Base-by-base conservation (phyloP, 108 stramenopile genomes). In the Fragilariopsis cylindrus region DNA sequence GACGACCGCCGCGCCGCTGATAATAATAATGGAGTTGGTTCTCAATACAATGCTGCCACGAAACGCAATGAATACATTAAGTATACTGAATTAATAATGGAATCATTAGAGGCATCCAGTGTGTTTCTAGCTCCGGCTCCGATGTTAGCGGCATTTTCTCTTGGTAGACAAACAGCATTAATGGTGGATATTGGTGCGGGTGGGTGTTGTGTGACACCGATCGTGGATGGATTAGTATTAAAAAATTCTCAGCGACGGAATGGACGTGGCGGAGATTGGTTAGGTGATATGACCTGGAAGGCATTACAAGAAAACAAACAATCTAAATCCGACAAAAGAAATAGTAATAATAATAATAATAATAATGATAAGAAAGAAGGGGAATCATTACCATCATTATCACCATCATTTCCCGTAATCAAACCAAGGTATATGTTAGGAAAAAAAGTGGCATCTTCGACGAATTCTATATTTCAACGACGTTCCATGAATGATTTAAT, bases 221-320 rank as follows among this genome's bases (percentile, higher is more conserved):
- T 96, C 5, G 83, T 92, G 3, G 95, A 96, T 79, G 95, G 95
- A 15, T 76, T 91, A 57, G 55, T 85, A 13, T 65, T 93, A 71
- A 76, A 85, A 62, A 80, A 83, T 41, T 82, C 90, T 15, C 87
- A 86, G 72, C 81, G 89, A 46, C 82, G 81, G 9, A 90, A 79
- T 80, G 90, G 87, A 49, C 79, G 91, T 44, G 92, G 92, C 54
- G 92, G 92, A 13, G 85, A 84, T 64, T 92, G 95, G 92, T 57
- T 92, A 50, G 83, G 84, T 7, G 70, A 86, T 71, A 73, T 88
- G 30, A 81, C 84, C 44, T 88, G 88, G 86, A 76, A 86, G 65
- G 90, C 83, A 30, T 42, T 84, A 71, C 53, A 79, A 77, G 77
- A 78, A 71, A 81, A 87, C 47, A 72, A 85, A 57, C 43, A 64